phyloP scores from a whole-genome alignment of 169 alveolate genomes.

The Plasmodium sp. region DNA sequence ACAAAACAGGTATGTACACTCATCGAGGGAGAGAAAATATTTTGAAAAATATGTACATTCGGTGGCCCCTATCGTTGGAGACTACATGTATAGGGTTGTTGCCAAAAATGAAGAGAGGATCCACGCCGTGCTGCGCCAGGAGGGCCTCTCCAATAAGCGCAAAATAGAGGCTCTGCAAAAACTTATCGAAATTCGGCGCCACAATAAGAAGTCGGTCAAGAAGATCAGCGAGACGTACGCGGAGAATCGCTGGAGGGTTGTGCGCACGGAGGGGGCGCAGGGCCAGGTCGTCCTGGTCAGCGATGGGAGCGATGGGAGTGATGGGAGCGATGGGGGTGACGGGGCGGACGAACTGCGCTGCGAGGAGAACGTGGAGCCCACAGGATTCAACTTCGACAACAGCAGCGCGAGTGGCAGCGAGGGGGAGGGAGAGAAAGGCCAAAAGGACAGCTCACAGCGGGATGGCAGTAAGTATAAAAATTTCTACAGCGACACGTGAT shows the following conservation, averaged over 20 bases:
- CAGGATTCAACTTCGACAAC: slow-evolving; percentile 1
- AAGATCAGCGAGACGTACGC: slow-evolving; percentile 16
- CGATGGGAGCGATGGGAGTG: slow-evolving; percentile 7
- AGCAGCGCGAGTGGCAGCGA: not conserved
- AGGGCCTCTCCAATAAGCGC: not conserved
- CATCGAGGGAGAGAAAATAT: slow-evolving; percentile 17
- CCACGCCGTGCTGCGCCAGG: not conserved
- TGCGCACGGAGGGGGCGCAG: not conserved
- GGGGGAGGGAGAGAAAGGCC: not conserved
- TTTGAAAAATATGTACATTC: slow-evolving; percentile 48
- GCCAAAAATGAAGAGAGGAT: slow-evolving; percentile 52
- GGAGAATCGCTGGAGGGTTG: slow-evolving; percentile 55
- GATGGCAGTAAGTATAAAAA: not conserved
- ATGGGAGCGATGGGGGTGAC: not conserved
- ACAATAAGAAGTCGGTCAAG: slow-evolving; percentile 28
- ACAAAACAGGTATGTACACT: not conserved
- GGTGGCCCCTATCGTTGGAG: slow-evolving; percentile 52
- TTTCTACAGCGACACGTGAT: slow-evolving; percentile 4
- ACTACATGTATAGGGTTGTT: slow-evolving; percentile 67
- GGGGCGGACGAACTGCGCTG: not conserved
- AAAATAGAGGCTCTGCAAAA: slow-evolving; percentile 34
- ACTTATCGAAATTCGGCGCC: slow-evolving; percentile 34
- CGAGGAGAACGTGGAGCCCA: not conserved
- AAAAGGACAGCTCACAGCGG: not conserved
- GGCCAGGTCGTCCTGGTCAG: slow-evolving; percentile 4